These are phyloP conservation scores for Coemansia erecta DNA, from an alignment of 192 early-diverging fungal species.

Conservation along the genomic window DNA sequence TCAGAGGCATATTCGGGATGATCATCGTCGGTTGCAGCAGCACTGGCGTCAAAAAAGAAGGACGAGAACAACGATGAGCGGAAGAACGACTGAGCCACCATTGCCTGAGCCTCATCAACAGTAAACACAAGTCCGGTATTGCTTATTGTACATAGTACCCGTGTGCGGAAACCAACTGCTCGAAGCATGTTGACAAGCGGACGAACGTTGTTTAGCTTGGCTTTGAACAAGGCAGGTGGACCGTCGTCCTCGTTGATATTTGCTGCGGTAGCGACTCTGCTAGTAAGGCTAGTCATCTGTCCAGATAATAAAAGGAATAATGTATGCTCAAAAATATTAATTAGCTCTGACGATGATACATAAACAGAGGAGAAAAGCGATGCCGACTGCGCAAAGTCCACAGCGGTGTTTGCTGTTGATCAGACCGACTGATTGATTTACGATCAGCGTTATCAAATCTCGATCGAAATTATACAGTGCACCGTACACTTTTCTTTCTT, in stretches of 20 bases:
- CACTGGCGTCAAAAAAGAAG: conserved; percentile 28
- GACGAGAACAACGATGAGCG: conserved; percentile 32
- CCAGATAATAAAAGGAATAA: too few species aligned
- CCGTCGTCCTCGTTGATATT: neutral
- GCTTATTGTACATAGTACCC: conserved; percentile 41
- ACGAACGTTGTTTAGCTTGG: conserved; percentile 47
- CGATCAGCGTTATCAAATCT: too few species aligned
- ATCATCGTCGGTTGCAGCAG: conserved; percentile 9
- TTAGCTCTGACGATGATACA: neutral
- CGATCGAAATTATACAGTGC: too few species aligned
- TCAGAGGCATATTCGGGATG: neutral
- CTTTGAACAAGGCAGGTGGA: conserved; percentile 22
- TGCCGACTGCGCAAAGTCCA: neutral
- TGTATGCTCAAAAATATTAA: too few species aligned
- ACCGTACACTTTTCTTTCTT: neutral
- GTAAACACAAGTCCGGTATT: conserved; percentile 38
- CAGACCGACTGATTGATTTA: too few species aligned
- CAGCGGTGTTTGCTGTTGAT: too few species aligned
- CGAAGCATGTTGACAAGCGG: conserved; percentile 56
- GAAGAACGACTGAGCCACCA: conserved; percentile 47
- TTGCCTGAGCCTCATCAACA: conserved; percentile 42
- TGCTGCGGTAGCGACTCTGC: neutral
- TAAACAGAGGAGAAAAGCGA: neutral
- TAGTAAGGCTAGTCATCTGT: neutral
- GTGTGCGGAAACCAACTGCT: conserved; percentile 43